Evolutionary conservation across 192 early-diverging fungal species (phyloP).

Genomic region (Entomortierella chlamydospora): DNA sequence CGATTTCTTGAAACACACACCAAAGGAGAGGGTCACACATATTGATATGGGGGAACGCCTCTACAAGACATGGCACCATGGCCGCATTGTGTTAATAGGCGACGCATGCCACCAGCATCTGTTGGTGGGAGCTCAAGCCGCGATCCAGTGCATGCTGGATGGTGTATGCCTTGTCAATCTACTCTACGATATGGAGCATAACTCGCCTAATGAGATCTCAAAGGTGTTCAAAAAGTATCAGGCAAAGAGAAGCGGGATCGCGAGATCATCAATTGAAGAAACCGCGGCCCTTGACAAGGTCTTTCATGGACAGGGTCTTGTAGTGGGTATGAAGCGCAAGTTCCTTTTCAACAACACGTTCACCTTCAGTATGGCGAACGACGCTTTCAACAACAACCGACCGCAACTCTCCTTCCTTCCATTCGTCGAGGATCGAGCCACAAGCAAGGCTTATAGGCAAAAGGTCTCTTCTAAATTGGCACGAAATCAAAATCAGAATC

Average conservation of each 20-base stretch:
- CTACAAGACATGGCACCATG: slow-evolving; percentile 38
- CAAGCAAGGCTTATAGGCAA: slow-evolving; percentile 18
- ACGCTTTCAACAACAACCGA: slow-evolving; percentile 30
- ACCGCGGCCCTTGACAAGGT: slow-evolving; percentile 23
- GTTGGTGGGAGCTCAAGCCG: slow-evolving; percentile 20
- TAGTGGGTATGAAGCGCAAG: slow-evolving; percentile 30
- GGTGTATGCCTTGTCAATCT: slow-evolving; percentile 35
- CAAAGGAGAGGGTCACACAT: not conserved
- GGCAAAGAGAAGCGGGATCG: slow-evolving; percentile 12
- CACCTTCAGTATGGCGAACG: slow-evolving; percentile 20
- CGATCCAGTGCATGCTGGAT: slow-evolving; percentile 31
- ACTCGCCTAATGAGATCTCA: slow-evolving; percentile 24
- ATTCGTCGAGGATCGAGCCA: slow-evolving; percentile 28
- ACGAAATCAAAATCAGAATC: not conserved
- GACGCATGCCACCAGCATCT: slow-evolving; percentile 32
- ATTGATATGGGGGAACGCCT: slow-evolving; percentile 21
- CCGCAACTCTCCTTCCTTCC: slow-evolving; percentile 39
- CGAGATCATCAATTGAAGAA: slow-evolving; percentile 16
- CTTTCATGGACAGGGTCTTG: slow-evolving; percentile 29
- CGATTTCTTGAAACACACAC: slow-evolving; percentile 25
- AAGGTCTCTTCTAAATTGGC: slow-evolving; percentile 8
- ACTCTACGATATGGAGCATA: slow-evolving; percentile 35
- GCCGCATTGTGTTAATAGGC: slow-evolving; percentile 31
- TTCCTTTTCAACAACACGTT: slow-evolving; percentile 18
- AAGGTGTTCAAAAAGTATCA: slow-evolving; percentile 38